Evolutionary conservation across 768 basidiomycete species (phyloP), one percentile per base, ranked within the genome.

Genomic region (Phanerochaete sordida): DNA sequence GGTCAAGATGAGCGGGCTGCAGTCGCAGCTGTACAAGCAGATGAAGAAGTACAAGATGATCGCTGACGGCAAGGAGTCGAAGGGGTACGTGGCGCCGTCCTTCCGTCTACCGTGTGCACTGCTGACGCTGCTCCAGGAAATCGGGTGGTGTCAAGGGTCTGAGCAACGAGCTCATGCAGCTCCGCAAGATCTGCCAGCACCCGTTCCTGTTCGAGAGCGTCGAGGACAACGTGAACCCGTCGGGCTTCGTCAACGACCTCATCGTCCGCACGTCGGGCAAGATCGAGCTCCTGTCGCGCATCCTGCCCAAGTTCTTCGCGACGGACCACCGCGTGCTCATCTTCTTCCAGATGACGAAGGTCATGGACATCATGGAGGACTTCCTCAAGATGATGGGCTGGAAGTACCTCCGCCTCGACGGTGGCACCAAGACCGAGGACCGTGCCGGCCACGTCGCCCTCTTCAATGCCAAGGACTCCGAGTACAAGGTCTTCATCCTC

Each of bases 261-360:
- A 82, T 98, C 64, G 74, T 95, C 69, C 83, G 97, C 47, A 81
- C 88, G 0, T 88, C 94, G 5, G 97, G 97, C 64, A 99, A 99
- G 76, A 85, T 99, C 56, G 96, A 98, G 72, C 73, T 99, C 11
- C 80, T 98, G 19, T 88, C 88, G 65, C 86, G 95, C 46, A 86
- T 98, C 65, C 80, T 99, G 24, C 97, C 97, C 50, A 98, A 98
- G 73, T 90, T 99, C 67, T 98, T 98, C 68, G 75, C 83, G 6
- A 93, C 91, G 6, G 91, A 89, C 3, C 97, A 98, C 77, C 86
- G 95, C 70, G 93, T 96, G 48, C 85, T 99, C 58, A 98, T 99
- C 67, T 98, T 99, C 85, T 98, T 98, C 87, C 97, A 99, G 75
- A 98, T 98, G 97, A 98, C 95, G 16, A 92, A 94, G 69, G 93